phyloP scores from a whole-genome alignment of 2,329 filamentous ascomycete genomes.

The Trichoderma breve region DNA sequence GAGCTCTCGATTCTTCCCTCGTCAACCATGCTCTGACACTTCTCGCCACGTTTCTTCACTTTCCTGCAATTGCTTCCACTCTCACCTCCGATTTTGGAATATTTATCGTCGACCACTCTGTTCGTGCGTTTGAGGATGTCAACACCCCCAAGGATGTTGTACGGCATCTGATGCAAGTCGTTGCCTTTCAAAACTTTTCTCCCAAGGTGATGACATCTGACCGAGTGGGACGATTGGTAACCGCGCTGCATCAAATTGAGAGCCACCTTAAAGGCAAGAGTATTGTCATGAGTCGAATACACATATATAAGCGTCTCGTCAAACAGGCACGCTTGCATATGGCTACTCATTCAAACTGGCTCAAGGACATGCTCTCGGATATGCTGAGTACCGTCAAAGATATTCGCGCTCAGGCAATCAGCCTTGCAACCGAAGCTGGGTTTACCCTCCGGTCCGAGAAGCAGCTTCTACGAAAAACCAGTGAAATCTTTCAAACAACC shows the following conservation, averaged over 20 bases:
- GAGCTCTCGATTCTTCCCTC: conserved; percentile 64
- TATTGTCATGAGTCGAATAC: conserved; percentile 71
- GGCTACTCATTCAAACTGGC: conserved; percentile 71
- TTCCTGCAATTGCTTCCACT: conserved; percentile 65
- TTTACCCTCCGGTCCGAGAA: conserved; percentile 67
- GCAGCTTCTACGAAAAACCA: conserved; percentile 63
- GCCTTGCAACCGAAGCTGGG: conserved; percentile 69
- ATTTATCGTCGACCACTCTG: conserved; percentile 78
- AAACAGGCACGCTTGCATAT: conserved; percentile 70
- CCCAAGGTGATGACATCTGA: conserved; percentile 70
- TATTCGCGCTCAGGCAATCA: conserved; percentile 70
- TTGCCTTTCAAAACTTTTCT: conserved; percentile 77
- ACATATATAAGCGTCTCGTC: conserved; percentile 75
- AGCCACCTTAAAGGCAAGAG: conserved; percentile 75
- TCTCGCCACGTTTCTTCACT: conserved; percentile 72
- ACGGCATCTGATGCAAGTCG: conserved; percentile 75
- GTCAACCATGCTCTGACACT: conserved; percentile 76
- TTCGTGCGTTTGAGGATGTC: conserved; percentile 67
- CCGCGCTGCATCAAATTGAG: conserved; percentile 69
- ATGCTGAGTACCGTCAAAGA: conserved; percentile 78
- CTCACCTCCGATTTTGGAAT: conserved; percentile 75
- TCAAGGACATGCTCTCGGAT: conserved; percentile 76
- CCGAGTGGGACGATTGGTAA: conserved; percentile 68
- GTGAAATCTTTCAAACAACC: conserved; percentile 57
- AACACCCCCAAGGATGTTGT: conserved; percentile 72